Conservation (phyloP, 345 rosid species). For the Dipteronia sinensis region DNA sequence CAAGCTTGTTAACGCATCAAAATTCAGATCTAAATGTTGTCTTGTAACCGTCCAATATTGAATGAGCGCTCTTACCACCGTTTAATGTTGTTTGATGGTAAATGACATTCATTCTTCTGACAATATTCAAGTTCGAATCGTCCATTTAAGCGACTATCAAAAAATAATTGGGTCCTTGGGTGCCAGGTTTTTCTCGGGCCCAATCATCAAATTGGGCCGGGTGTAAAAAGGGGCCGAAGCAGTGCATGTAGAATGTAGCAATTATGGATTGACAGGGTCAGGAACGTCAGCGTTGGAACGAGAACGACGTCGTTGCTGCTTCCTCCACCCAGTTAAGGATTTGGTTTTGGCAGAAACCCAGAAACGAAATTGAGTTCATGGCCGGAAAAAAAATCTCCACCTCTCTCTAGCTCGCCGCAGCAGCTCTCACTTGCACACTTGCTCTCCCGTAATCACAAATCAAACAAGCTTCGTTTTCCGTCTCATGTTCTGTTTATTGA, state of each 20-base stretch:
- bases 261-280: no score
- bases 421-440: not conserved
- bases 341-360: not conserved
- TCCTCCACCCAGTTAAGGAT: not conserved
- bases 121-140: no score
- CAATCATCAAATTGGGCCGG: not conserved
- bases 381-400: not conserved
- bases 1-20: no score
- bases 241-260: no score
- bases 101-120: no score
- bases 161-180: not conserved
- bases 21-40: no score
- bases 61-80: no score
- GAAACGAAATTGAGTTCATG: not conserved
- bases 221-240: not conserved
- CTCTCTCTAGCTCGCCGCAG: not conserved
- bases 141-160: no score
- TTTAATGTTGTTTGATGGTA: no score
- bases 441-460: not conserved
- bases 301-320: not conserved
- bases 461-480: not conserved
- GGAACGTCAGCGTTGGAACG: not conserved
- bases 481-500: constrained; percentile 7
- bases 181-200: not conserved
- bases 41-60: no score